A percentile compares a stretch with the other conserved stretches of the same genome.
These are phyloP conservation scores for Amphicarpaea edgeworthii DNA, from an alignment of 306 rosid genomes.

Conservation along the genomic window DNA sequence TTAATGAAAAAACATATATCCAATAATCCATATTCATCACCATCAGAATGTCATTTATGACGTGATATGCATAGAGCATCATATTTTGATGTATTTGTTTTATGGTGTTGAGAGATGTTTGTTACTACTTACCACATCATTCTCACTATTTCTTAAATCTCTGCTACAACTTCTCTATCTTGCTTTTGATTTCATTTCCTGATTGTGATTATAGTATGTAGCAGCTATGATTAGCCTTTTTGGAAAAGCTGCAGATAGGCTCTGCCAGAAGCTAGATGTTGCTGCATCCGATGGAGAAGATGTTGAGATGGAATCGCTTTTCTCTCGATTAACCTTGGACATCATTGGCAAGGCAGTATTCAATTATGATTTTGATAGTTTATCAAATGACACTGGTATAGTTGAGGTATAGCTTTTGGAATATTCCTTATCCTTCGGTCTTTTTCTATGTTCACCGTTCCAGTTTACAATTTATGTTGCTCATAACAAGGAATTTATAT, in stretches of 20 bases:
- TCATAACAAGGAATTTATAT: slow-evolving; percentile 22
- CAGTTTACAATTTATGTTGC: slow-evolving; percentile 32
- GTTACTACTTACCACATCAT: slow-evolving; percentile 35
- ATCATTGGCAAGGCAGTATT: slow-evolving; percentile 96
- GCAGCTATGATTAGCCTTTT: slow-evolving; percentile 91
- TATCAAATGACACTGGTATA: slow-evolving; percentile 90
- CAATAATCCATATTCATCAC: slow-evolving; percentile 2
- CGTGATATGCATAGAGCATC: slow-evolving; percentile 4
- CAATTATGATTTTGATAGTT: slow-evolving; percentile 93
- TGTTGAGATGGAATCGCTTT: slow-evolving; percentile 97
- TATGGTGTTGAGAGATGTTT: slow-evolving; percentile 29
- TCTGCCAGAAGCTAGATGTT: slow-evolving; percentile 85
- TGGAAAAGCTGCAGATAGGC: slow-evolving; percentile 96
- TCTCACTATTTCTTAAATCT: slow-evolving; percentile 24
- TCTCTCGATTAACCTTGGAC: slow-evolving; percentile 94
- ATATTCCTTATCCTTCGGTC: slow-evolving; percentile 35
- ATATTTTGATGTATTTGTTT: slow-evolving; percentile 37
- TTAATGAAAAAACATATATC: slow-evolving; percentile 22
- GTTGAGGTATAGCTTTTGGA: slow-evolving; percentile 73
- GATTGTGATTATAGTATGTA: slow-evolving; percentile 70
- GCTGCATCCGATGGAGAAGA: slow-evolving; percentile 92
- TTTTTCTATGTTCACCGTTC: slow-evolving; percentile 25
- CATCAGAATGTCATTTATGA: slow-evolving; percentile 32
- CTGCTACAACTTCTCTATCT: slow-evolving; percentile 24
- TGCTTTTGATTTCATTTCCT: slow-evolving; percentile 45